phyloP scores from a whole-genome alignment of 371 early-diverging fungal genomes.

The Dichotomocladium elegans region DNA sequence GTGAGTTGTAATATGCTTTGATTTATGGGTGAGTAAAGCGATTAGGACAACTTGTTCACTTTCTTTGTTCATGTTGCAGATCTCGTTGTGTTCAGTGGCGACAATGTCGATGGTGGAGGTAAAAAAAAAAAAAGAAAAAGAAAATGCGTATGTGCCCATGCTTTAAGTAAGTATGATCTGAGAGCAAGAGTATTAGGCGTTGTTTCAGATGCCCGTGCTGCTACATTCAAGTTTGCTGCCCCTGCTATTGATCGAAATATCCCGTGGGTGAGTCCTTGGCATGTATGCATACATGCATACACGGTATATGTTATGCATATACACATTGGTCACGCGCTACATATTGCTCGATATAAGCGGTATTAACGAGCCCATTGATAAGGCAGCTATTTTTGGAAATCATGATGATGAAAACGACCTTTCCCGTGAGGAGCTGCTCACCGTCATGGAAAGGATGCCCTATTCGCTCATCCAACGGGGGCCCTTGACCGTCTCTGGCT shows the following conservation, averaged over 20 bases:
- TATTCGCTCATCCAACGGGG: constrained; percentile 44
- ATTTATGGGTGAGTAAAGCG: no score
- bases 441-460: constrained; percentile 40
- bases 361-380: no score
- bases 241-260: constrained; percentile 43
- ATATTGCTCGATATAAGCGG: no score
- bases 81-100: constrained; percentile 55
- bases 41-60: no score
- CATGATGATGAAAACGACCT: constrained; percentile 53
- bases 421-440: constrained; percentile 46
- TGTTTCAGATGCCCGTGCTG: constrained; percentile 41
- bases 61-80: no score
- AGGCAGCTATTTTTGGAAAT: constrained; percentile 54
- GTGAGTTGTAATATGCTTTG: no score
- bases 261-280: constrained; percentile 46
- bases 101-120: constrained; percentile 39
- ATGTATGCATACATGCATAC: neutral
- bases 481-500: constrained; percentile 41
- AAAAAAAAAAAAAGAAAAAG: no score
- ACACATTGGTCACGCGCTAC: no score
- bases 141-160: neutral
- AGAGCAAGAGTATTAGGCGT: constrained; percentile 12
- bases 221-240: constrained; percentile 44
- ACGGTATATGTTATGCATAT: neutral
- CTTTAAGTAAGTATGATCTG: neutral